Evolutionary conservation across 805 yeast species (phyloP).

Genomic region (Suhomyces pyralidae): DNA sequence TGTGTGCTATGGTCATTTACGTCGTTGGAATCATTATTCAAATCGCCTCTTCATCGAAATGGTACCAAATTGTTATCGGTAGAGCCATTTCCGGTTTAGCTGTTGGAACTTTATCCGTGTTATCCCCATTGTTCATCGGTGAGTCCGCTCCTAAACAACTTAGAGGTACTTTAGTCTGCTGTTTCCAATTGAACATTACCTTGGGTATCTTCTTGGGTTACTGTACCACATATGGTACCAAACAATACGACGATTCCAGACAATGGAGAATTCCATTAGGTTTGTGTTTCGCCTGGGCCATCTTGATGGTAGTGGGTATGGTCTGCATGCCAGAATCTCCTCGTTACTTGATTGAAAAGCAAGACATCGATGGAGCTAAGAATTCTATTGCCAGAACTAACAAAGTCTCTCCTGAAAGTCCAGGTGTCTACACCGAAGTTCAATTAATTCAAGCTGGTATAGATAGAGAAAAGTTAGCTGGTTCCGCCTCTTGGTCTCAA

Average conservation of each 20-base stretch:
- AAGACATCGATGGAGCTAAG: conserved; percentile 52
- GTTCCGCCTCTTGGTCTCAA: conserved; percentile 64
- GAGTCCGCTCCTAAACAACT: conserved; percentile 68
- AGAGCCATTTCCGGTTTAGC: conserved; percentile 67
- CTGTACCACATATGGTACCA: conserved; percentile 64
- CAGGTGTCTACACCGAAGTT: conserved; percentile 52
- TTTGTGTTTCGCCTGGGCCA: conserved; percentile 46
- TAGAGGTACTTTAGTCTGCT: conserved; percentile 69
- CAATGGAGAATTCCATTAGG: conserved; percentile 72
- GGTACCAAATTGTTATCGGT: conserved; percentile 67
- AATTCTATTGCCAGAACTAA: conserved; percentile 55
- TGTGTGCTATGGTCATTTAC: conserved; percentile 52
- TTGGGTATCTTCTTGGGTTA: conserved; percentile 70
- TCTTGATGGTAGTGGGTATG: conserved; percentile 49
- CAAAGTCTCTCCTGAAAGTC: conserved; percentile 52
- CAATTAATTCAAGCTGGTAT: conserved; percentile 57
- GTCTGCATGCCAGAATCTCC: conserved; percentile 69
- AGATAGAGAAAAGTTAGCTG: conserved; percentile 59
- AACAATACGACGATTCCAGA: conserved; percentile 46
- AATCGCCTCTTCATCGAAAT: conserved; percentile 49
- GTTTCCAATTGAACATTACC: conserved; percentile 68
- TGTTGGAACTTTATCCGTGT: conserved; percentile 68
- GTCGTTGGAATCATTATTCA: conserved; percentile 61
- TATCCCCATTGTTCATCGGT: conserved; percentile 63
- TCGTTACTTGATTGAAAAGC: conserved; percentile 54